These are phyloP conservation scores for Cercis canadensis DNA, from an alignment of 306 rosid species.

Conservation along the genomic window DNA sequence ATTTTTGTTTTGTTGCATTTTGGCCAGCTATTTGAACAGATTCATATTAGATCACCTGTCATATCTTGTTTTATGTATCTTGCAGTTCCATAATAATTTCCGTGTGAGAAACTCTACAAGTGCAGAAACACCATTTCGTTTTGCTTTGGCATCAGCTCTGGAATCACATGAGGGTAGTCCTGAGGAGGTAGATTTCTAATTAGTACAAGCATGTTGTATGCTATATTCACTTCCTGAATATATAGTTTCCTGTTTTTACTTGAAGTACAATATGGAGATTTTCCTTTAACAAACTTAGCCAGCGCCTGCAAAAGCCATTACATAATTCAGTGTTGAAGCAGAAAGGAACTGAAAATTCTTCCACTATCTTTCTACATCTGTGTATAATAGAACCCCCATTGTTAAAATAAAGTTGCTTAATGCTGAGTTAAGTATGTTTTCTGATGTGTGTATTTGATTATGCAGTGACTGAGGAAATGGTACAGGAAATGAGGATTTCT, in stretches of 20 bases:
- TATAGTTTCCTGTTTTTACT: conserved; percentile 20
- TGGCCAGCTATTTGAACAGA: conserved; percentile 5
- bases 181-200: conserved; percentile 76
- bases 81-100: conserved; percentile 84
- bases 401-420: conserved; percentile 26
- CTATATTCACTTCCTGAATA: conserved; percentile 11
- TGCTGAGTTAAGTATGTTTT: conserved; percentile 18
- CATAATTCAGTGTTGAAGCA: conserved; percentile 9
- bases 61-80: conserved; percentile 38
- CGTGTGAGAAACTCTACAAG: conserved; percentile 52
- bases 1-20: conserved; percentile 33
- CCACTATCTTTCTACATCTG: neutral
- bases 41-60: conserved; percentile 25
- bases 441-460: conserved; percentile 15
- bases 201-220: conserved; percentile 17
- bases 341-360: conserved; percentile 35
- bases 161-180: conserved; percentile 80
- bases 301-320: too few species aligned
- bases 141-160: conserved; percentile 57
- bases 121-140: conserved; percentile 46
- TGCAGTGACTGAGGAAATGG: conserved; percentile 26
- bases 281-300: too few species aligned
- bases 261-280: too few species aligned
- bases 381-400: conserved; percentile 9
- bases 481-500: neutral